These are phyloP conservation scores for Beauveria sp. DNA, from an alignment of 2,329 filamentous ascomycete genomes.

Conservation along the genomic window DNA sequence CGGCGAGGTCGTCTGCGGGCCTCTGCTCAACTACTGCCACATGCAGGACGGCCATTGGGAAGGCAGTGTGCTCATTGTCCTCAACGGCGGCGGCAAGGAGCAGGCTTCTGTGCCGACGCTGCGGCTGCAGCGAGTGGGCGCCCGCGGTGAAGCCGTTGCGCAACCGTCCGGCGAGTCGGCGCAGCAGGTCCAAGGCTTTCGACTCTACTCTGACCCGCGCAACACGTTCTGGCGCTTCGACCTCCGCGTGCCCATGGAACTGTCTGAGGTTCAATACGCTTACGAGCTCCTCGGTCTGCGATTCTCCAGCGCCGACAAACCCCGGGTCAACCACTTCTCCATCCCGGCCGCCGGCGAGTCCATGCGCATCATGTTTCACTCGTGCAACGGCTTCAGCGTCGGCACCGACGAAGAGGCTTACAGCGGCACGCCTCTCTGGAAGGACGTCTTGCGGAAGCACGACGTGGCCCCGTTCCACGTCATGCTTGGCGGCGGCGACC, in stretches of 20 bases:
- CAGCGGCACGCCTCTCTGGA: conserved; percentile 90
- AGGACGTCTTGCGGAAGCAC: conserved; percentile 82
- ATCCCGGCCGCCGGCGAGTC: conserved; percentile 75
- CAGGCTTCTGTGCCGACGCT: conserved; percentile 54
- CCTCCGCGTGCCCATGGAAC: conserved; percentile 66
- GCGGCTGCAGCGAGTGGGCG: conserved; percentile 38
- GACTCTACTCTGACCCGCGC: conserved; percentile 57
- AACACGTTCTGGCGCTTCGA: conserved; percentile 94
- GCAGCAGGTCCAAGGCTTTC: conserved; percentile 38
- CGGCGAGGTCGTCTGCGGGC: conserved; percentile 61
- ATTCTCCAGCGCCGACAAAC: conserved; percentile 50
- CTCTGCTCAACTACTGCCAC: conserved; percentile 69
- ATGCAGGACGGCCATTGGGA: conserved; percentile 70
- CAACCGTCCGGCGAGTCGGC: not conserved
- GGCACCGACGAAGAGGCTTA: conserved; percentile 79
- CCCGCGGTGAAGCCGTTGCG: conserved; percentile 21
- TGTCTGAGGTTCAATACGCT: conserved; percentile 65
- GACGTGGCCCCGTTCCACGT: conserved; percentile 80
- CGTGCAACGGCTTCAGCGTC: conserved; percentile 92
- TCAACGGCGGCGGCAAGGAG: conserved; percentile 58
- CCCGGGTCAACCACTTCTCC: conserved; percentile 65
- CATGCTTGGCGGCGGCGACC: conserved; percentile 90
- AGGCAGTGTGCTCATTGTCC: conserved; percentile 80
- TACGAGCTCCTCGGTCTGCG: conserved; percentile 65
- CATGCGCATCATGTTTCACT: conserved; percentile 99